These are phyloP conservation scores for Sophora flavescens DNA, from an alignment of 306 rosid genomes.

Conservation along the genomic window DNA sequence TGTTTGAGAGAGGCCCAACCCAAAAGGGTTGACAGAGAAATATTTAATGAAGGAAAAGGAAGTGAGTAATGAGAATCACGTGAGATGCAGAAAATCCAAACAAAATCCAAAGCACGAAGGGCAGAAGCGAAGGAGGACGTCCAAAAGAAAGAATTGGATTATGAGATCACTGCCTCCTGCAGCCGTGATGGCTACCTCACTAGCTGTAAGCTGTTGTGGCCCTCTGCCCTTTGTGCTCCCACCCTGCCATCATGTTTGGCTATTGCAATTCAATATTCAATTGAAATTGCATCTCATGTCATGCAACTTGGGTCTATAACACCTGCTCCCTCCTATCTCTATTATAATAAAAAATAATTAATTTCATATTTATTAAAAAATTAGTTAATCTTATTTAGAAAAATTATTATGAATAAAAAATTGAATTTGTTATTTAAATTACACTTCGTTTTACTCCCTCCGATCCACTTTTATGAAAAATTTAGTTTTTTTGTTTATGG, in stretches of 20 bases:
- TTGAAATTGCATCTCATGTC: background rate
- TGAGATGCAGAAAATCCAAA: constrained; percentile 67
- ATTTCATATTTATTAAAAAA: too few relatives aligned
- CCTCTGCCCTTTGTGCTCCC: constrained; percentile 41
- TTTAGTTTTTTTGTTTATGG: too few relatives aligned
- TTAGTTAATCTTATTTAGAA: too few relatives aligned
- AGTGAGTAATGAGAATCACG: constrained; percentile 62
- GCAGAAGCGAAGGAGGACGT: constrained; percentile 19
- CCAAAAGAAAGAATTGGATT: constrained; percentile 37
- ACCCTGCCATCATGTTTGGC: constrained; percentile 46
- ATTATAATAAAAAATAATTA: too few relatives aligned
- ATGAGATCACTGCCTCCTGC: constrained; percentile 50
- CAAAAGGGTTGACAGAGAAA: constrained; percentile 37
- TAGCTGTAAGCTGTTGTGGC: constrained; percentile 48
- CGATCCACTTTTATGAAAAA: too few relatives aligned
- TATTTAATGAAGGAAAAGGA: constrained; percentile 38
- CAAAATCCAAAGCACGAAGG: constrained; percentile 52
- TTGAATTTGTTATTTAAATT: too few relatives aligned
- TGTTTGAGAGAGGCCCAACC: constrained; percentile 35
- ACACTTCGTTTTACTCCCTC: too few relatives aligned
- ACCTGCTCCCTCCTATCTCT: too few relatives aligned
- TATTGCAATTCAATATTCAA: constrained; percentile 19
- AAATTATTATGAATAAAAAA: too few relatives aligned
- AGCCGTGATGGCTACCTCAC: constrained; percentile 54
- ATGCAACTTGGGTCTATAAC: constrained; percentile 26